Evolutionary conservation across 2,329 filamentous ascomycete genomes (phyloP).

Genomic region (Aspergillus hortae): DNA sequence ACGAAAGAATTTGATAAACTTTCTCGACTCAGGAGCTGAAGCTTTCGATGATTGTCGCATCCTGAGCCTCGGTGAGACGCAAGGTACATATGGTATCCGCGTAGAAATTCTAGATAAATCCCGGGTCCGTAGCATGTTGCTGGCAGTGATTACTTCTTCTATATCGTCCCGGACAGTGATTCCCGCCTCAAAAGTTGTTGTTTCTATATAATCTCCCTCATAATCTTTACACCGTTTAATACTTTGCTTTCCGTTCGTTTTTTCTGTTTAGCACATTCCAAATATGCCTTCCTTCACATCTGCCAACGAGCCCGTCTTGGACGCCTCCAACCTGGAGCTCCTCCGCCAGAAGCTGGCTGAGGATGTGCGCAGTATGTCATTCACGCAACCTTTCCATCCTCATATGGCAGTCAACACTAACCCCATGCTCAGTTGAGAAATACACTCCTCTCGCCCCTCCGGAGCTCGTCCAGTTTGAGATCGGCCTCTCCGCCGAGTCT

Average conservation of each 20-base stretch:
- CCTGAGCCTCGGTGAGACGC: background rate
- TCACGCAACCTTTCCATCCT: background rate
- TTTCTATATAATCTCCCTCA: too few relatives aligned
- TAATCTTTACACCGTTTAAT: background rate
- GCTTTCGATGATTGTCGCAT: background rate
- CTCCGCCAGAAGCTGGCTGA: conserved; percentile 15
- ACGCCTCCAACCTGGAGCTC: conserved; percentile 15
- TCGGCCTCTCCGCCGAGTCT: conserved; percentile 6
- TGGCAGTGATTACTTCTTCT: background rate
- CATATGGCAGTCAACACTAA: background rate
- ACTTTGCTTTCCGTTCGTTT: background rate
- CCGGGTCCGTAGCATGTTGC: background rate
- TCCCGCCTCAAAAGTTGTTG: too few relatives aligned
- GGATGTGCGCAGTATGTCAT: conserved; percentile 9
- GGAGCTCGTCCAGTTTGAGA: conserved; percentile 10
- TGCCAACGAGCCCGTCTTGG: conserved; percentile 5
- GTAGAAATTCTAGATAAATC: background rate
- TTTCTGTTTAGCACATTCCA: background rate
- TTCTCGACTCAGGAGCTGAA: background rate
- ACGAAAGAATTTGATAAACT: background rate
- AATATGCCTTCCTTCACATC: conserved; percentile 1
- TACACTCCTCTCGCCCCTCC: conserved; percentile 10
- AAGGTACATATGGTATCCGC: background rate
- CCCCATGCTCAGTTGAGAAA: conserved; percentile 4
- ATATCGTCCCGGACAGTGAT: too few relatives aligned